Evolutionary conservation across 768 basidiomycete species (phyloP).

Genomic region (Mycena olivaceomarginata): DNA sequence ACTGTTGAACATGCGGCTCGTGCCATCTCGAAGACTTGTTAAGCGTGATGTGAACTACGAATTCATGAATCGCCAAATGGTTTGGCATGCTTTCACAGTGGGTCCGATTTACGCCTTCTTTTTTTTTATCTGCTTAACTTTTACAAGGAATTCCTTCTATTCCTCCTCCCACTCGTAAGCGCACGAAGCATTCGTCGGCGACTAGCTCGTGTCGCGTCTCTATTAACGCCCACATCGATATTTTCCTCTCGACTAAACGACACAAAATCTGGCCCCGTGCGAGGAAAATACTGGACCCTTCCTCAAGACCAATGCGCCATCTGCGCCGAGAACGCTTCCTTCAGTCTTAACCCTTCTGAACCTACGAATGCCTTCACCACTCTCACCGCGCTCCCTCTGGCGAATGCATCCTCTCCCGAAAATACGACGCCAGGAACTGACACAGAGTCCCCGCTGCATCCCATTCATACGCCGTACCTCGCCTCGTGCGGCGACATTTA

Average conservation of each 20-base stretch:
- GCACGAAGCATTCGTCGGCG: slow-evolving; percentile 78
- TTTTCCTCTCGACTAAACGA: slow-evolving; percentile 45
- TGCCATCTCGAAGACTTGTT: slow-evolving; percentile 80
- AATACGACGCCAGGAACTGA: slow-evolving; percentile 51
- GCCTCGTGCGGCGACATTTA: slow-evolving; percentile 91
- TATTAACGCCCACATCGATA: slow-evolving; percentile 52
- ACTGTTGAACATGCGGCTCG: slow-evolving; percentile 82
- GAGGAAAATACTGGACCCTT: slow-evolving; percentile 83
- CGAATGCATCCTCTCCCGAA: slow-evolving; percentile 45
- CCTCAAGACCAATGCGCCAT: slow-evolving; percentile 91
- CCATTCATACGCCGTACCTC: slow-evolving; percentile 89
- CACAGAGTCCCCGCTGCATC: slow-evolving; percentile 71
- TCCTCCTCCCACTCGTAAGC: slow-evolving; percentile 91
- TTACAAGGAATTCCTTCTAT: slow-evolving; percentile 94
- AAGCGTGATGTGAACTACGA: slow-evolving; percentile 96
- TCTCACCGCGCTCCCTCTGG: slow-evolving; percentile 49
- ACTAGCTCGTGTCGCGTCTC: slow-evolving; percentile 61
- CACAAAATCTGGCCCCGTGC: slow-evolving; percentile 37
- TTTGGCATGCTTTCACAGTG: slow-evolving; percentile 99
- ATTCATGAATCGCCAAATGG: slow-evolving; percentile 99
- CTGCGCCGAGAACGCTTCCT: slow-evolving; percentile 86
- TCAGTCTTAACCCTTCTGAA: slow-evolving; percentile 74
- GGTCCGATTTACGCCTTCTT: slow-evolving; percentile 50
- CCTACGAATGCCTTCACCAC: slow-evolving; percentile 69
- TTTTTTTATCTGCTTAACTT: slow-evolving; percentile 10